Base-by-base conservation (phyloP, 495 filamentous ascomycete genomes). In the Tuber indicum region DNA sequence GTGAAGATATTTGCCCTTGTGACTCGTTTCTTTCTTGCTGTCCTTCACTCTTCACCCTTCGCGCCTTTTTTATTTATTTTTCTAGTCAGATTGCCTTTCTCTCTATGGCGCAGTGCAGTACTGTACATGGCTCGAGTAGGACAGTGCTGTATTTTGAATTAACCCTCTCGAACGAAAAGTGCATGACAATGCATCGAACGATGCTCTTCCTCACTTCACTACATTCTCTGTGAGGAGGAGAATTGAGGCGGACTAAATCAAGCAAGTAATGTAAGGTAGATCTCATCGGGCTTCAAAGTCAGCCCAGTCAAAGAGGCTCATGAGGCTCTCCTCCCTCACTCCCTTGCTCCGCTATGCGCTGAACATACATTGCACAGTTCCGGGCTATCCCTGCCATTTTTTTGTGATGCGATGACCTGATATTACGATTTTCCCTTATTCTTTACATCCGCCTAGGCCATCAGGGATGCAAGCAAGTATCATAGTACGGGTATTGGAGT, bases 251-350 rank as follows among this genome's bases (percentile, higher is more conserved):
- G 58, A n/a, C 14, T 32, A n/a, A 52, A 52, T 2, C 47, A 32
- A 66, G 58, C 58, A 66, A 66, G 58, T 17, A 6, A 66, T 66
- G n/a, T 66, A 32, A 32, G 58, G 26, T 32, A 66, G 58, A 66
- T 66, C 58, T 66, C 58, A 66, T 66, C 58, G 58, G 58, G 32
- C n/a, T 66, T 66, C 14, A 66, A 66, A 26, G n/a, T 32, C 58
- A 32, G 58, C 26, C 58, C 12, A 26, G 26, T 16, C 58, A 32
- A 4, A 66, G 58, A 66, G 58, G 58, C 10, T 66, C 58, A 14
- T 32, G 58, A 66, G 58, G n/a, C 58, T 66, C 58, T 66, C 58
- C n/a, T 62, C 4, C 23, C 26, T 32, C n/a, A 16, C 58, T 23
- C 26, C 26, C 58, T 5, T 26, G 23, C 49, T 26, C 49, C 49